Evolutionary conservation across 768 basidiomycete species (phyloP).

Genomic region (Lenzites betulinus): DNA sequence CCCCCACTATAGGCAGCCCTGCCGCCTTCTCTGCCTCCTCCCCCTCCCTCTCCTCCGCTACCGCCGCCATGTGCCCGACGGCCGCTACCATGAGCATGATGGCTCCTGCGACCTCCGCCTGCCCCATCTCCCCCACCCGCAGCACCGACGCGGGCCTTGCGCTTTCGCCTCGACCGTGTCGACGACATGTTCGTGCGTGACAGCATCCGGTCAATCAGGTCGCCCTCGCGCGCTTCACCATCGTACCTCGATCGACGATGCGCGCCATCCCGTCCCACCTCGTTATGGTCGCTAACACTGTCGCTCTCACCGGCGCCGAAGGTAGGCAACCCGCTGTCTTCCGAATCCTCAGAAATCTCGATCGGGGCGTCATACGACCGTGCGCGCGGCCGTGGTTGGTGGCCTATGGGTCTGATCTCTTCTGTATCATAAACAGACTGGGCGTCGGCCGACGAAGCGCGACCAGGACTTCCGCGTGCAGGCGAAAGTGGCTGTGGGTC

Average conservation of each 20-base stretch:
- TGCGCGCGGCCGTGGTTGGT: conserved; percentile 5
- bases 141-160: conserved; percentile 20
- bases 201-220: conserved; percentile 74
- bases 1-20: background rate
- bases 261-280: conserved; percentile 18
- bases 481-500: background rate
- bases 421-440: background rate
- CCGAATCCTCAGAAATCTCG: background rate
- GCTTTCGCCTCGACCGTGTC: background rate
- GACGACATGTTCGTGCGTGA: conserved; percentile 39
- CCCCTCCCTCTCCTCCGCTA: background rate
- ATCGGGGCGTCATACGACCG: background rate
- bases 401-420: conserved; percentile 15
- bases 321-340: background rate
- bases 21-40: background rate
- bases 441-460: background rate
- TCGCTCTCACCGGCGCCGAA: background rate
- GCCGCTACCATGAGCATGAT: background rate
- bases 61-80: background rate
- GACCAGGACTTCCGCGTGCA: background rate
- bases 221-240: conserved; percentile 39
- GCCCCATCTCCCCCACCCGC: conserved; percentile 22
- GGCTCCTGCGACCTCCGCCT: conserved; percentile 7
- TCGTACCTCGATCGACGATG: conserved; percentile 20
- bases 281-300: conserved; percentile 7